Percentiles rank a stretch among this genome's conserved stretches.
Conservation (phyloP, 2,329 filamentous ascomycete genomes). For the Fusarium begoniae region DNA sequence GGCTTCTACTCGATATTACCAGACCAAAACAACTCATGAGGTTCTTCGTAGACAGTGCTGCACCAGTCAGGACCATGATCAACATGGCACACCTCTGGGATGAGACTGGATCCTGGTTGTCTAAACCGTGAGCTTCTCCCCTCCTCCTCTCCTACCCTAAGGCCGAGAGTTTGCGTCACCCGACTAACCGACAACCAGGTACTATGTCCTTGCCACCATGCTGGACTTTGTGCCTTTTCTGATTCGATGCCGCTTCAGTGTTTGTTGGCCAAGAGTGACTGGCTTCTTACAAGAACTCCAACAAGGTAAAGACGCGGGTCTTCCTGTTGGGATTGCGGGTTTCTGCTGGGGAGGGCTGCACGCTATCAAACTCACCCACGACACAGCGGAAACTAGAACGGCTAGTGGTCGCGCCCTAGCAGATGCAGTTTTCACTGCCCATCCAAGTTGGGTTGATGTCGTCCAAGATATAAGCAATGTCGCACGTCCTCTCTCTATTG, state of each 20-base stretch:
- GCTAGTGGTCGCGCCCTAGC: background rate
- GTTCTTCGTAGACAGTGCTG: background rate
- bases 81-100: background rate
- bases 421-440: background rate
- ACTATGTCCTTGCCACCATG: background rate
- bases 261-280: conserved; percentile 47
- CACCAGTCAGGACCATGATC: background rate
- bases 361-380: conserved; percentile 56
- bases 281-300: conserved; percentile 51
- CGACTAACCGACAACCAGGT: background rate
- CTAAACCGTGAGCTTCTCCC: background rate
- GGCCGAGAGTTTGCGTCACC: background rate
- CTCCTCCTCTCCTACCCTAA: background rate
- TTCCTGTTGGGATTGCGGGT: conserved; percentile 61
- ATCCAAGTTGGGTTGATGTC: background rate
- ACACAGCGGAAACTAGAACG: background rate
- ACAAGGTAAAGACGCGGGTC: conserved; percentile 41
- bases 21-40: background rate
- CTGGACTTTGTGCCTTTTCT: background rate
- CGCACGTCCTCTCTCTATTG: background rate
- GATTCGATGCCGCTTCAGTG: conserved; percentile 41
- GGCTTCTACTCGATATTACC: background rate
- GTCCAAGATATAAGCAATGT: background rate
- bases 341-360: conserved; percentile 73
- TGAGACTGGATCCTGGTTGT: background rate